A percentile compares a stretch with the other conserved stretches of the same genome.
Evolutionary conservation across 257 asterid species (phyloP).

Genomic region (Voacanga thouarsii): DNA sequence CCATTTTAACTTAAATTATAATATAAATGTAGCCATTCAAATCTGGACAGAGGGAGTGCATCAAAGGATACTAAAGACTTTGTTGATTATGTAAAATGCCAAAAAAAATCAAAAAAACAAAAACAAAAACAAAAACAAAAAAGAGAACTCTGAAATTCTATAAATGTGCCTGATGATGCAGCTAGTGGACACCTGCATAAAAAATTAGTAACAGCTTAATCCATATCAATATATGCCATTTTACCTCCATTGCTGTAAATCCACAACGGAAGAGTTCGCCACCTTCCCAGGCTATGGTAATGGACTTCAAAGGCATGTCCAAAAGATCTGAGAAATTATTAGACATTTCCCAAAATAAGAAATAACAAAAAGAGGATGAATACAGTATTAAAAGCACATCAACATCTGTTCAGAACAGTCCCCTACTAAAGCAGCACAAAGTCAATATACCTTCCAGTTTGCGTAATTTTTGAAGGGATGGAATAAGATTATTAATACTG

Average conservation of each 20-base stretch:
- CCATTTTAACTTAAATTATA: no score
- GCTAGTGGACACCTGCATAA: background rate
- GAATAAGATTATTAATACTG: conserved; percentile 39
- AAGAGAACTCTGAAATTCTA: background rate
- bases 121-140: no score
- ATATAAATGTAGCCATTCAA: no score
- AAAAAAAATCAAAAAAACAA: no score
- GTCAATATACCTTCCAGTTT: conserved; percentile 65
- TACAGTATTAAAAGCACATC: background rate
- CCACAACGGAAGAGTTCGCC: conserved; percentile 74
- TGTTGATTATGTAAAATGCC: background rate
- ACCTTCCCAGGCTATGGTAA: conserved; percentile 82
- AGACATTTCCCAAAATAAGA: background rate
- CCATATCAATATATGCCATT: conserved; percentile 4
- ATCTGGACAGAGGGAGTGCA: no score
- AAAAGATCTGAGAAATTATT: conserved; percentile 55
- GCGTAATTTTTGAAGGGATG: conserved; percentile 65
- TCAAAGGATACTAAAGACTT: background rate
- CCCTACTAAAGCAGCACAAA: conserved; percentile 3
- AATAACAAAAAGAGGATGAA: conserved; percentile 1
- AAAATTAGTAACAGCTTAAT: background rate
- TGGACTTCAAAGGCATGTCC: conserved; percentile 90
- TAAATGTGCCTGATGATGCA: background rate
- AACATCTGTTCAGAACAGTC: background rate
- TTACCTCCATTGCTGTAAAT: conserved; percentile 69